A percentile compares a stretch with the other conserved stretches of the same genome.
These are phyloP conservation scores for Neoconidiobolus thromboides DNA, from an alignment of 371 early-diverging fungal species.

Conservation along the genomic window DNA sequence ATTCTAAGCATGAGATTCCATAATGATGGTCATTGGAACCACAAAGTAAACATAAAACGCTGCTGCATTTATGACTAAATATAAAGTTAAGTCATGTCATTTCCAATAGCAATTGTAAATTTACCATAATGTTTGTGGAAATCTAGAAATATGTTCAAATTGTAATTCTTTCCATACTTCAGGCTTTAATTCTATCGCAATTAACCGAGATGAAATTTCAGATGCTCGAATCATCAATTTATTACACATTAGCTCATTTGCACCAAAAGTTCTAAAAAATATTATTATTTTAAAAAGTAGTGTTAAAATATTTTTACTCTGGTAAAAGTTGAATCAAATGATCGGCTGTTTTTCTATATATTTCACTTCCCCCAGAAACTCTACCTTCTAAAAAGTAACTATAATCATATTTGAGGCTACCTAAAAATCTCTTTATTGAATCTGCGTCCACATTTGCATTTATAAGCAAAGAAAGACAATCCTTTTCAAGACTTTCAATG, in stretches of 20 bases:
- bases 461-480: not conserved
- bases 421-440: not conserved
- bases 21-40: constrained; percentile 28
- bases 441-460: not conserved
- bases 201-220: constrained; percentile 19
- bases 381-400: constrained; percentile 1
- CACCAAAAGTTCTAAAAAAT: no score
- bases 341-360: not conserved
- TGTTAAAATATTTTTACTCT: no score
- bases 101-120: not conserved
- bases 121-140: constrained; percentile 32
- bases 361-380: not conserved
- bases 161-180: constrained; percentile 45
- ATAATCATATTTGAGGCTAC: not conserved
- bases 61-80: constrained; percentile 14
- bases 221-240: not conserved
- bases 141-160: constrained; percentile 36
- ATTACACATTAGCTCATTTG: no score
- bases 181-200: constrained; percentile 31
- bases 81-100: constrained; percentile 1
- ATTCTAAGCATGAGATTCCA: constrained; percentile 21
- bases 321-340: not conserved
- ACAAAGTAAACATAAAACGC: constrained; percentile 31
- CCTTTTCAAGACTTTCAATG: not conserved
- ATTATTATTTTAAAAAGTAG: no score